Conservation (phyloP, 352 stramenopile species). For the Albugo candida region DNA sequence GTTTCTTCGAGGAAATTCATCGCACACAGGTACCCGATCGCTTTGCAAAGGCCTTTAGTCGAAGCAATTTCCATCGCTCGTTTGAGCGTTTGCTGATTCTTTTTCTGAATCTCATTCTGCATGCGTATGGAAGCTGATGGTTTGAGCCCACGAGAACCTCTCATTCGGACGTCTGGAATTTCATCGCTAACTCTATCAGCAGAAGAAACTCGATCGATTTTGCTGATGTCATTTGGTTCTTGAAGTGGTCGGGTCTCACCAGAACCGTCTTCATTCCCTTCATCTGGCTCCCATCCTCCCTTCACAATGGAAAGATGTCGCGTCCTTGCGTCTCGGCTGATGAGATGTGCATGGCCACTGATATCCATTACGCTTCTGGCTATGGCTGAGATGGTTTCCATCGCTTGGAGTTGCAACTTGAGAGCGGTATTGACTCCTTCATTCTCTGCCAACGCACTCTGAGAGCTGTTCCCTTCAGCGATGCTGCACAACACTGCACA, state of each 20-base stretch:
- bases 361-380: conserved; percentile 71
- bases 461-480: conserved; percentile 25
- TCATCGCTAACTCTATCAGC: background rate
- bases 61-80: conserved; percentile 62
- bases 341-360: conserved; percentile 70
- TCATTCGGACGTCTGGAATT: background rate
- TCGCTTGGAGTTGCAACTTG: conserved; percentile 35
- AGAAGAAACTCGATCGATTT: too few species aligned
- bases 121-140: conserved; percentile 42
- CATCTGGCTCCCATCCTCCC: conserved; percentile 70
- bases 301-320: conserved; percentile 67
- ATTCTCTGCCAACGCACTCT: background rate
- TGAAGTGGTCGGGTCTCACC: background rate
- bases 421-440: background rate
- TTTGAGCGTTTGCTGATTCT: conserved; percentile 61
- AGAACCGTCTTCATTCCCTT: conserved; percentile 12
- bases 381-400: conserved; percentile 57
- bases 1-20: conserved; percentile 77
- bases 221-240: background rate
- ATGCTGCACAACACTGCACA: conserved; percentile 54
- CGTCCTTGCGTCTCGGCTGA: conserved; percentile 54
- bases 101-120: conserved; percentile 66
- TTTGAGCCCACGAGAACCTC: conserved; percentile 14
- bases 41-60: conserved; percentile 74
- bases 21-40: conserved; percentile 64